Evolutionary conservation across 805 yeast species (phyloP), one percentile per base, ranked within the genome.

Genomic region (Candida vartiovaarae): DNA sequence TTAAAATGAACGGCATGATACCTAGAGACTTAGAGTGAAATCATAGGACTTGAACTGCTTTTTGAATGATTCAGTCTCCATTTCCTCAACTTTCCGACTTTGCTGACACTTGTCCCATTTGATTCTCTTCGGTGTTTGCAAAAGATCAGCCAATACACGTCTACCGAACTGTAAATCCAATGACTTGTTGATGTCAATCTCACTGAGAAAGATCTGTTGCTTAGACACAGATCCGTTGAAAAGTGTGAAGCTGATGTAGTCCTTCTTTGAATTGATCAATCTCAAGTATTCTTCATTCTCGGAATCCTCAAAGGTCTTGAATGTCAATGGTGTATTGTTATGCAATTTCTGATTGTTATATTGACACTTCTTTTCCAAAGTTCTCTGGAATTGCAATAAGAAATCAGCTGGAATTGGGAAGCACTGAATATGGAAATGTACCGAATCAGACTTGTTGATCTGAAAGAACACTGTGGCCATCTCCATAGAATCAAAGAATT

Each of bases 121-220:
- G 1, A 75, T 61, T 49, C 89, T 68, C 41, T 78, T 80, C 3
- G 83, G 81, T 11, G 75, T 66, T 36, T 71, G 76, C 40, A 89
- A 57, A 3, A 82, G 62, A 48, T 70, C 70, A 0, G 96, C 90
- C 28, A 86, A 54, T 1, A 84, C 89, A 54, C 88, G 72, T 59
- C 97, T 70, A 2, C 95, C 95, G 54, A 90, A 85, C 52, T 86
- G 95, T 10, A 87, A 62, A 59, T 90, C 96, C 7, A 88, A 63
- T 9, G 70, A 51, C 41, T 68, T 68, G 3, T 56, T 55, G 4
- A 55, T 49, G 1, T 66, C 65, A 2, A 54, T 34, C 8, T 38
- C 46, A 29, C 66, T 57, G 3, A 67, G 35, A 43, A 53, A 65
- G 8, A 63, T 55, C n/a, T 53, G 59, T 7, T 67, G 65, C 25